phyloP scores from a whole-genome alignment of 1,284 basidiomycete species.

The Leccinum subrobustum region DNA sequence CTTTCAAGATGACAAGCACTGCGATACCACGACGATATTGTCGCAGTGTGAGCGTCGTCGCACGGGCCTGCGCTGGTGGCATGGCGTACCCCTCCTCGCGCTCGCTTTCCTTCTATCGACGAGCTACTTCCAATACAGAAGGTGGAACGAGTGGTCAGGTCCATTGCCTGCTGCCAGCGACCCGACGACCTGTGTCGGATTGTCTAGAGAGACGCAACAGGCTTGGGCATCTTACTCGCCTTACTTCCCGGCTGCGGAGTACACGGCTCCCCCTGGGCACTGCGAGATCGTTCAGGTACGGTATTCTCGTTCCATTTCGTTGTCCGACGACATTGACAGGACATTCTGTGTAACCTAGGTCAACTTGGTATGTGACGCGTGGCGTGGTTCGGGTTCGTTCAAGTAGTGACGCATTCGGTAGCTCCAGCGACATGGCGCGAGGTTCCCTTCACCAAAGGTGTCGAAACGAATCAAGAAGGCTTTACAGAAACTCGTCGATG shows the following conservation, averaged over 20 bases:
- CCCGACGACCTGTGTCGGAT: background rate
- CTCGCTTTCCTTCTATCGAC: background rate
- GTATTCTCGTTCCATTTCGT: background rate
- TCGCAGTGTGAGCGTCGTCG: background rate
- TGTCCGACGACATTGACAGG: background rate
- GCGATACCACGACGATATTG: background rate
- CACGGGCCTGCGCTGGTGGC: background rate
- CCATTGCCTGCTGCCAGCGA: background rate
- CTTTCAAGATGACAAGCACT: background rate
- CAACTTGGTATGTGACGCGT: slow-evolving; percentile 52
- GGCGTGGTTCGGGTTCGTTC: background rate
- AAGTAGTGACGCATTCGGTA: slow-evolving; percentile 7
- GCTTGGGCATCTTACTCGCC: slow-evolving; percentile 63
- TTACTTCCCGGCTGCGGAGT: slow-evolving; percentile 50
- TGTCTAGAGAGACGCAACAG: slow-evolving; percentile 30
- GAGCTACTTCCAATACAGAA: background rate
- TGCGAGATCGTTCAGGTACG: slow-evolving; percentile 58
- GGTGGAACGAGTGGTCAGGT: background rate
- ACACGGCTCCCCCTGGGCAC: slow-evolving; percentile 43
- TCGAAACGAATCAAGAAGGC: slow-evolving; percentile 47
- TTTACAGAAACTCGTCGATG: slow-evolving; percentile 52
- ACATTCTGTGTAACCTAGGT: slow-evolving; percentile 39
- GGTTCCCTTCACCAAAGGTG: slow-evolving; percentile 68
- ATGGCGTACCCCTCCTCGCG: background rate
- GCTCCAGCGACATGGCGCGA: slow-evolving; percentile 83